phyloP scores from a whole-genome alignment of 164 flowering plant species.

The Vitis rotundifolia region DNA sequence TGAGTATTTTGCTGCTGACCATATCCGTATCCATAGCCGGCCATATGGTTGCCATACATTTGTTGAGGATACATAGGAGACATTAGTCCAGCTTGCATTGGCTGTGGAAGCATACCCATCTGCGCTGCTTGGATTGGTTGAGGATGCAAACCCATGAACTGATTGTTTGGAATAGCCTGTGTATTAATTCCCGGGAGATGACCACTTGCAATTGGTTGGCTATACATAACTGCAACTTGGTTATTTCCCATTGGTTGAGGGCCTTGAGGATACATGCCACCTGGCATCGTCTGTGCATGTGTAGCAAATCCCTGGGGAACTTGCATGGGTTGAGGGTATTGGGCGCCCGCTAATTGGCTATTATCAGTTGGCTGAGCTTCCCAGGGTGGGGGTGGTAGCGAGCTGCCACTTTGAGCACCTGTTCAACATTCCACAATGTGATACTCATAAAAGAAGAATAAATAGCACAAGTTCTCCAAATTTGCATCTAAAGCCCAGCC shows the following conservation, averaged over 20 bases:
- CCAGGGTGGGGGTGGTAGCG: slow-evolving; percentile 97
- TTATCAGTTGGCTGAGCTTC: slow-evolving; percentile 59
- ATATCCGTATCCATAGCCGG: slow-evolving; percentile 57
- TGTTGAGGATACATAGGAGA: slow-evolving; percentile 49
- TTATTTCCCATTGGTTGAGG: slow-evolving; percentile 35
- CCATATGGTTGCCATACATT: slow-evolving; percentile 63
- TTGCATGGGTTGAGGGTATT: slow-evolving; percentile 47
- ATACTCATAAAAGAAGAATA: background rate
- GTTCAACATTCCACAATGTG: slow-evolving; percentile 11
- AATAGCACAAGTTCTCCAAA: background rate
- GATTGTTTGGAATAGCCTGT: slow-evolving; percentile 30
- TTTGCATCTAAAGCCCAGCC: background rate
- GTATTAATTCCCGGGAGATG: slow-evolving; percentile 24
- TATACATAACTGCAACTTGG: slow-evolving; percentile 38
- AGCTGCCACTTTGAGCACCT: slow-evolving; percentile 48
- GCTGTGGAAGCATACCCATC: slow-evolving; percentile 62
- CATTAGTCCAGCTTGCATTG: slow-evolving; percentile 43
- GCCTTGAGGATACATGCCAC: slow-evolving; percentile 32
- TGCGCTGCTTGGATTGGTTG: slow-evolving; percentile 47
- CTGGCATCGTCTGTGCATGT: slow-evolving; percentile 41
- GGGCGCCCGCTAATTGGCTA: slow-evolving; percentile 20
- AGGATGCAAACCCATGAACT: slow-evolving; percentile 41
- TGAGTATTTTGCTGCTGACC: slow-evolving; percentile 43
- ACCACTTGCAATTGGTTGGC: slow-evolving; percentile 40
- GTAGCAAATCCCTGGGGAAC: slow-evolving; percentile 30